These are phyloP conservation scores for Symbiodinium natans DNA, from an alignment of 73 alveolate genomes.

Conservation along the genomic window DNA sequence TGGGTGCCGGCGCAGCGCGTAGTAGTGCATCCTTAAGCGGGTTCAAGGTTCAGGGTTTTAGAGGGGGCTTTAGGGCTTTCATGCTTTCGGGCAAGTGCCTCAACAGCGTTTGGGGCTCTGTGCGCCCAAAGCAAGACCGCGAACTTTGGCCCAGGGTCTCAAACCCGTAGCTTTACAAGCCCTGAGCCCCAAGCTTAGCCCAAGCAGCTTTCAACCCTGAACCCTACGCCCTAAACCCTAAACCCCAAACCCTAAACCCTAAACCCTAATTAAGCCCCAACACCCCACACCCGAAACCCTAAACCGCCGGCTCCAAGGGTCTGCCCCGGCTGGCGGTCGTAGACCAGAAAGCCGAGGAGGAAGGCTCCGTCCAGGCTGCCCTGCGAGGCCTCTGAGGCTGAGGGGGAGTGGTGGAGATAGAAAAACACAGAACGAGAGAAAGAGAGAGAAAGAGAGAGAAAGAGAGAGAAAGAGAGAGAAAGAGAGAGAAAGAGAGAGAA, in stretches of 20 bases:
- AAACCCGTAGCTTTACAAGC: no score
- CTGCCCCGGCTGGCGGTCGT: slow-evolving; percentile 9
- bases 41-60: neutral
- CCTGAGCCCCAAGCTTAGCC: neutral
- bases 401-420: neutral
- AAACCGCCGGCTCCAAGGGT: neutral
- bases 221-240: neutral
- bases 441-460: no score
- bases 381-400: neutral
- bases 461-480: no score
- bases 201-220: neutral
- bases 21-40: neutral
- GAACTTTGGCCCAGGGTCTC: no score
- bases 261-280: neutral
- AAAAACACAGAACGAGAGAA: no score
- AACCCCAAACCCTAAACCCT: neutral
- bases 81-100: no score
- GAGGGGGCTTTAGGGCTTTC: no score
- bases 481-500: no score
- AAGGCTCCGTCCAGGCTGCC: neutral
- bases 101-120: no score
- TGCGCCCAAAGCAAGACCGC: no score
- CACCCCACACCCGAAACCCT: neutral
- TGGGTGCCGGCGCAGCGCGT: neutral
- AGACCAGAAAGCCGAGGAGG: neutral